These are phyloP conservation scores for Sporobolus alterniflorus DNA, from an alignment of 202 grass and related monocot species.

Conservation along the genomic window DNA sequence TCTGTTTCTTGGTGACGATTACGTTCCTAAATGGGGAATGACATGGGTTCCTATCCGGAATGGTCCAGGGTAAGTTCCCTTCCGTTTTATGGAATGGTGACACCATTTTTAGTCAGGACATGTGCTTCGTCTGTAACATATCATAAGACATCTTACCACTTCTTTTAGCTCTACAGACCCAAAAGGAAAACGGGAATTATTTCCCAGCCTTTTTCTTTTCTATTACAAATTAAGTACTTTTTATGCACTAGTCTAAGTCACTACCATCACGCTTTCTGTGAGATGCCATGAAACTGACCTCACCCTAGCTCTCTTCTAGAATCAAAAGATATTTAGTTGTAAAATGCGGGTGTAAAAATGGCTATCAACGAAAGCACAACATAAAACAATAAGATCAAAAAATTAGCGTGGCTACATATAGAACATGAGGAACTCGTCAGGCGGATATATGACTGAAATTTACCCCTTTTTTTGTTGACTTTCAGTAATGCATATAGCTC, in stretches of 20 bases:
- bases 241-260: not conserved
- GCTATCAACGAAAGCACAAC: too few relatives aligned
- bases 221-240: not conserved
- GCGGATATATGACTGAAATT: constrained; percentile 1
- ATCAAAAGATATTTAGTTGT: not conserved
- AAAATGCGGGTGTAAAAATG: not conserved
- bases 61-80: constrained; percentile 74
- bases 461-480: not conserved
- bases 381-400: too few relatives aligned
- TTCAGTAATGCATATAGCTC: constrained; percentile 66
- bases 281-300: not conserved
- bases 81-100: constrained; percentile 5
- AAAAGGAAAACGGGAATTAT: not conserved
- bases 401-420: not conserved
- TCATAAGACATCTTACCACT: constrained; percentile 20
- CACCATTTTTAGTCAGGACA: constrained; percentile 10
- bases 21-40: constrained; percentile 79
- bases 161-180: not conserved
- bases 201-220: not conserved
- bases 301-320: not conserved
- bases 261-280: not conserved
- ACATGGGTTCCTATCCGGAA: constrained; percentile 75
- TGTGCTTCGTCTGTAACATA: constrained; percentile 13
- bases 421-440: not conserved
- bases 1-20: constrained; percentile 87